A percentile compares a stretch with the other conserved stretches of the same genome.
phyloP scores from a whole-genome alignment of 805 yeast genomes.

The Yamadazyma nakazawae region DNA sequence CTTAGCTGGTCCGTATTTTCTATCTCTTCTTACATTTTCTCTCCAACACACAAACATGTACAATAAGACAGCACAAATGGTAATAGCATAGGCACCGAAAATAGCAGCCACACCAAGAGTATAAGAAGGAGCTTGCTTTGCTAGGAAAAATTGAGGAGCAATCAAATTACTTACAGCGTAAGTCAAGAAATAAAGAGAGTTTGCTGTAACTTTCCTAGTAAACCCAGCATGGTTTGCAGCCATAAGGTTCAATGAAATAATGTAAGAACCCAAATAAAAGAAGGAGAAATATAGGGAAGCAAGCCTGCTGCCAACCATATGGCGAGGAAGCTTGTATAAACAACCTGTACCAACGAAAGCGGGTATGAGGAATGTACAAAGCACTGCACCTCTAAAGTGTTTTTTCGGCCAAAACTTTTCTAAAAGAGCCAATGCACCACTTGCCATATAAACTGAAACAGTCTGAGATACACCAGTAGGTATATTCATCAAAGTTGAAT shows the following conservation, averaged over 20 bases:
- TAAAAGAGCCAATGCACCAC: conserved; percentile 5
- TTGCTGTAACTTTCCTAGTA: conserved; percentile 8
- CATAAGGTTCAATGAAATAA: conserved; percentile 7
- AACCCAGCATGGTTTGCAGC: conserved; percentile 10
- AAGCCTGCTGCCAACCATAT: conserved; percentile 3
- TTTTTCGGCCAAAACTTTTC: conserved; percentile 11
- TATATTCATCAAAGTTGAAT: conserved; percentile 4
- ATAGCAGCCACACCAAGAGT: conserved; percentile 9
- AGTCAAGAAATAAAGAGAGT: conserved; percentile 5
- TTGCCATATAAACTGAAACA: conserved; percentile 5
- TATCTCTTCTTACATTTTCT: conserved; percentile 8
- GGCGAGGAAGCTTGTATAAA: conserved; percentile 7
- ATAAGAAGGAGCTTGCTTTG: conserved; percentile 6
- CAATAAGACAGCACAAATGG: conserved; percentile 3
- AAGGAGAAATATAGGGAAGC: conserved; percentile 10
- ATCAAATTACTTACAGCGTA: conserved; percentile 9
- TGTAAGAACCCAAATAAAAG: conserved; percentile 8
- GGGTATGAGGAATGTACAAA: conserved; percentile 5
- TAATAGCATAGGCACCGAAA: conserved; percentile 8
- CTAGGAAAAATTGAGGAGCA: conserved; percentile 10
- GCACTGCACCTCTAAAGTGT: conserved; percentile 9
- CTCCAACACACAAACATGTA: conserved; percentile 10
- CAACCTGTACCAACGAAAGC: conserved; percentile 11
- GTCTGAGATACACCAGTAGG: conserved; percentile 10
- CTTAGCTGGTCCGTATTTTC: conserved; percentile 1